Evolutionary conservation across 2,329 filamentous ascomycete species (phyloP).

Genomic region (Fusarium sp.): DNA sequence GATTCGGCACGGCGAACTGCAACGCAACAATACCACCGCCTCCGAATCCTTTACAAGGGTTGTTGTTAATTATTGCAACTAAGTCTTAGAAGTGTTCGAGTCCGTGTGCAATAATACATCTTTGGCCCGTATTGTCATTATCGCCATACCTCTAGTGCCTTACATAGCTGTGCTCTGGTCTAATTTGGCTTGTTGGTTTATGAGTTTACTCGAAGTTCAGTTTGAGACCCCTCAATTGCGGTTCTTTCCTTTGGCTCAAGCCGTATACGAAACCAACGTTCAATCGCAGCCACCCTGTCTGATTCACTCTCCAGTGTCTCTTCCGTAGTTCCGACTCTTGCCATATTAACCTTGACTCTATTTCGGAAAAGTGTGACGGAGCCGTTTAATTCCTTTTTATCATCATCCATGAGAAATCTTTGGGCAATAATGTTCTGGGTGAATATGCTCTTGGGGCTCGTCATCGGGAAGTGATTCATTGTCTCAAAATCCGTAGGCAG

Average conservation of each 20-base stretch:
- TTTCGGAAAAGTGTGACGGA: constrained; percentile 8
- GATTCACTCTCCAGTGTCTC: constrained; percentile 3
- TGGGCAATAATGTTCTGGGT: constrained; percentile 21
- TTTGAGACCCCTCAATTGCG: constrained; percentile 13
- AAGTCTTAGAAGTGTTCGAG: too few species aligned
- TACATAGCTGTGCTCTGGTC: neutral
- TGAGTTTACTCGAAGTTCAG: neutral
- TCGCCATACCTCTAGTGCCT: neutral
- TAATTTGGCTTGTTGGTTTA: neutral
- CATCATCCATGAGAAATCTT: constrained; percentile 6
- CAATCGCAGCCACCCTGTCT: constrained; percentile 15
- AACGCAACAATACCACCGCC: too few species aligned
- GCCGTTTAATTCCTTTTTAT: neutral
- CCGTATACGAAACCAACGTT: constrained; percentile 16
- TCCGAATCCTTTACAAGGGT: too few species aligned
- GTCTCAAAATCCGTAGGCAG: constrained; percentile 20
- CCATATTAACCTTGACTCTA: constrained; percentile 1
- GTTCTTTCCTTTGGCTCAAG: constrained; percentile 1
- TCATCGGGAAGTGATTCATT: constrained; percentile 23
- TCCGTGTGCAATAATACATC: too few species aligned
- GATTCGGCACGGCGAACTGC: too few species aligned
- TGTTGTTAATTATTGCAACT: too few species aligned
- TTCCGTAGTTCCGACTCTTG: neutral
- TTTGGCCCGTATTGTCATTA: too few species aligned
- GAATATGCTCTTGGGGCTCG: constrained; percentile 23